These are phyloP conservation scores for Candida sojae DNA, from an alignment of 1,139 yeast species.

Conservation along the genomic window DNA sequence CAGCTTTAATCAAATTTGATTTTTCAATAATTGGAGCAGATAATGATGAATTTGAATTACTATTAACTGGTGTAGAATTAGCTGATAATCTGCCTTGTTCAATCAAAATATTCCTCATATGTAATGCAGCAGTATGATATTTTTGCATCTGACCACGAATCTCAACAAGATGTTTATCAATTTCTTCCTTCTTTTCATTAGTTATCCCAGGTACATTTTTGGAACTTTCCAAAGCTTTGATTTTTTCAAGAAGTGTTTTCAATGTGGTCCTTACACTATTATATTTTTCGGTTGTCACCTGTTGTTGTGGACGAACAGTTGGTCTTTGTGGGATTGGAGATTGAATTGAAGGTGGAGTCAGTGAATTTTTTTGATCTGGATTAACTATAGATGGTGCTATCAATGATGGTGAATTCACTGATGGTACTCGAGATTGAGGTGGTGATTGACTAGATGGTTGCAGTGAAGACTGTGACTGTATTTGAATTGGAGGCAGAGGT, in stretches of 20 bases:
- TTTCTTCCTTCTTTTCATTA: conserved; percentile 18
- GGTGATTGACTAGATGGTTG: conserved; percentile 1
- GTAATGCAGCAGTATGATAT: conserved; percentile 40
- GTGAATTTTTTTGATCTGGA: conserved; percentile 5
- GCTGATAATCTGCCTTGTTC: conserved; percentile 30
- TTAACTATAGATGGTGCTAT: conserved; percentile 8
- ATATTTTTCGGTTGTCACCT: conserved; percentile 41
- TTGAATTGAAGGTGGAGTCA: conserved; percentile 7
- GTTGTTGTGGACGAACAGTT: conserved; percentile 9
- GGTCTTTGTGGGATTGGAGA: conserved; percentile 12
- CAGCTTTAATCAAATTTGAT: conserved; percentile 6
- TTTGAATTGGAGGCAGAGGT: neutral
- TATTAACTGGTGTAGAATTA: conserved; percentile 14
- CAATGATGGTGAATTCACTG: conserved; percentile 8
- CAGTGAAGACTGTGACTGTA: neutral
- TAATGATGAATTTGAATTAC: conserved; percentile 6
- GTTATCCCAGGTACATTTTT: conserved; percentile 26
- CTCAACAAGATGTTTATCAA: conserved; percentile 38
- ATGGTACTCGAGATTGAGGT: neutral
- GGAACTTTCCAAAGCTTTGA: conserved; percentile 25
- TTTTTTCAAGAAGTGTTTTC: conserved; percentile 45
- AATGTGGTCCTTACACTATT: conserved; percentile 41
- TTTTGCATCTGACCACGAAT: conserved; percentile 36
- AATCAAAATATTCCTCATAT: conserved; percentile 40
- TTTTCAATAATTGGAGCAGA: conserved; percentile 9